Evolutionary conservation across 345 rosid species (phyloP).

Genomic region (Hibiscus mutabilis): DNA sequence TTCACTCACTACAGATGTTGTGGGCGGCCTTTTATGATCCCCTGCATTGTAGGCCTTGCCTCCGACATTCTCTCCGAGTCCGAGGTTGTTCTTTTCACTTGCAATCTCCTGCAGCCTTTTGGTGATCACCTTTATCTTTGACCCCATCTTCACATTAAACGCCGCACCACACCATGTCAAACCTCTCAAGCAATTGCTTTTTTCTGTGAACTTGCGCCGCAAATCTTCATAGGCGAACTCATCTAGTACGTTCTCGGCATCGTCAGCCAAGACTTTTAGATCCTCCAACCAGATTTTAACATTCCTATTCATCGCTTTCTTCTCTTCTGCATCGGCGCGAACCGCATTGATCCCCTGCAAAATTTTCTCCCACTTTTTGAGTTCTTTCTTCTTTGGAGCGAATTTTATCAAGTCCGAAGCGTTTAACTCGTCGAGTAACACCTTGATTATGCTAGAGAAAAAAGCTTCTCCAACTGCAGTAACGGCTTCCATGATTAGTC

Average conservation of each 20-base stretch:
- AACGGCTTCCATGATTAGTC: not conserved
- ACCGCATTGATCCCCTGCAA: not conserved
- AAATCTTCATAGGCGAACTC: constrained; percentile 6
- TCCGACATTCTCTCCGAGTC: constrained; percentile 1
- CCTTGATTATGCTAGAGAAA: not conserved
- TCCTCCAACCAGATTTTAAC: constrained; percentile 1
- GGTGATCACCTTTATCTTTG: constrained; percentile 7
- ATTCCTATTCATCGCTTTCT: not conserved
- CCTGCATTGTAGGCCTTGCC: not conserved
- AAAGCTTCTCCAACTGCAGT: constrained; percentile 2
- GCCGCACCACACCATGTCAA: not conserved
- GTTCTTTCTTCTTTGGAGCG: not conserved
- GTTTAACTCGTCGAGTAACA: not conserved
- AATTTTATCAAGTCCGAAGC: not conserved
- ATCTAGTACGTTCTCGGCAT: constrained; percentile 16
- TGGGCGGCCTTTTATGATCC: not conserved
- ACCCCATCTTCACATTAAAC: constrained; percentile 11
- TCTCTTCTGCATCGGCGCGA: constrained; percentile 6
- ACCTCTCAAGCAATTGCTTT: not conserved
- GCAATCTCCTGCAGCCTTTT: not conserved
- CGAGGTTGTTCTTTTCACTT: not conserved
- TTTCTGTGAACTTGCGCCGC: not conserved
- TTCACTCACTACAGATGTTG: constrained; percentile 9
- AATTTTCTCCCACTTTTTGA: not conserved
- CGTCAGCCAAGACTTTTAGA: constrained; percentile 13